Base-by-base conservation (phyloP, 2,329 filamentous ascomycete genomes). In the Hypoxylon sp. region DNA sequence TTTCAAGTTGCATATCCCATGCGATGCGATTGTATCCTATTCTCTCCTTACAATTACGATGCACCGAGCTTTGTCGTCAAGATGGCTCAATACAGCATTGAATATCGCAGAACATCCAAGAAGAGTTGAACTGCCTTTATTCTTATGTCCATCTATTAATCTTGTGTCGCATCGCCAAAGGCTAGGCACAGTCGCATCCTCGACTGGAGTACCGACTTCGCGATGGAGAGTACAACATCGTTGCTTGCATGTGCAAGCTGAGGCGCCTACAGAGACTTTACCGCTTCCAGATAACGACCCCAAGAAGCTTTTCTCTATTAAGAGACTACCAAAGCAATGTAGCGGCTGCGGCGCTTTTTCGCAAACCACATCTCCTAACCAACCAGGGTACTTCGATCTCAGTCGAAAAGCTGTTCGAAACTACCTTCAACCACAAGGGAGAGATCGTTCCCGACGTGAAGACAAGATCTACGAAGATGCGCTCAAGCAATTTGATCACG, bases 261-360 rank as follows among this genome's bases (percentile, higher is more conserved):
- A 72, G 39, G 12, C 51, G 7, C n/a, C 57, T 8, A 39, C 50
- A 14, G 21, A 61, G 3, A 14, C 53, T 14, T 12, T 25, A 34
- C 55, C 63, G 32, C 34, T 21, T 39, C 46, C 47, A n/a, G 21
- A 55, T 32, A 45, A 16, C n/a, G 21, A 45, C 30, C n/a, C 12
- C 21, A 21, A 16, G 51, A 32, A 53, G 32, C 21, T 39, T 27
- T 9, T n/a, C 14, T 63, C 71, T n/a, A 53, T 52, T 30, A 61
- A 68, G 47, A 69, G 70, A 16, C 78, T 91, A 1, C 88, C 89
- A 0, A 71, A 82, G 9, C 86, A 85, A 68, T 91, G 89, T 71
- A 82, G 83, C 11, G 89, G 89, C 34, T 91, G 89, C 74, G 89
- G 89, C 46, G 88, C 89, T 12, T 82, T 90, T 70, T 82, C 87